A percentile compares a stretch with the other conserved stretches of the same genome.
phyloP scores from a whole-genome alignment of 2,329 filamentous ascomycete genomes.

The Cladosporium oxysporum region DNA sequence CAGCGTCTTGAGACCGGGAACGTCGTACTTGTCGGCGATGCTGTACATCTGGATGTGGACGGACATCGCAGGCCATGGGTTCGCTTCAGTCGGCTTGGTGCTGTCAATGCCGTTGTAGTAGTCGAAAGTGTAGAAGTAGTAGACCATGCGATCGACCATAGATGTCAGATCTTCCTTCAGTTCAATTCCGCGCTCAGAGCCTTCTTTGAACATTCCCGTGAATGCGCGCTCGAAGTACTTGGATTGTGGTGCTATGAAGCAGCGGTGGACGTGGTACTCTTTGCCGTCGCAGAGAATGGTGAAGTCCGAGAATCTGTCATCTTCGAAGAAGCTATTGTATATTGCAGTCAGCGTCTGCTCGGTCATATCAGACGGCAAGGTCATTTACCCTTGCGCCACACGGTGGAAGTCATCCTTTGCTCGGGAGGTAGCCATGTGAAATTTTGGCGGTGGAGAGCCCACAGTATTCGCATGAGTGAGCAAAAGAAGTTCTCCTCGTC shows the following conservation, averaged over 20 bases:
- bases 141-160: constrained; percentile 23
- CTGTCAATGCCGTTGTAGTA: constrained; percentile 5
- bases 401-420: not conserved
- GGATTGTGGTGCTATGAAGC: constrained; percentile 19
- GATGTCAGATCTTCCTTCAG: constrained; percentile 17
- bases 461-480: not conserved
- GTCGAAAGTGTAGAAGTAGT: constrained; percentile 24
- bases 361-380: not conserved
- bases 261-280: constrained; percentile 17
- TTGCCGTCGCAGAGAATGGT: constrained; percentile 16
- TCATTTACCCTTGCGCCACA: not conserved
- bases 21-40: constrained; percentile 25
- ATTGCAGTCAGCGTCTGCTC: not conserved
- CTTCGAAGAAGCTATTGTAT: not conserved
- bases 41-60: constrained; percentile 19
- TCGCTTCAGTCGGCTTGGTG: not conserved
- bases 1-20: constrained; percentile 17
- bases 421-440: not conserved
- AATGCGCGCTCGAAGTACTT: constrained; percentile 19
- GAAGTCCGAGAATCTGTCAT: constrained; percentile 11
- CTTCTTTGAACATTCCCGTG: constrained; percentile 6
- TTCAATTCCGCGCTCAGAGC: constrained; percentile 11
- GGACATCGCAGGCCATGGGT: not conserved
- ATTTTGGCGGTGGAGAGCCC: not conserved
- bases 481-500: not conserved